phyloP scores from a whole-genome alignment of 345 rosid species.

The Linum trigynum region DNA sequence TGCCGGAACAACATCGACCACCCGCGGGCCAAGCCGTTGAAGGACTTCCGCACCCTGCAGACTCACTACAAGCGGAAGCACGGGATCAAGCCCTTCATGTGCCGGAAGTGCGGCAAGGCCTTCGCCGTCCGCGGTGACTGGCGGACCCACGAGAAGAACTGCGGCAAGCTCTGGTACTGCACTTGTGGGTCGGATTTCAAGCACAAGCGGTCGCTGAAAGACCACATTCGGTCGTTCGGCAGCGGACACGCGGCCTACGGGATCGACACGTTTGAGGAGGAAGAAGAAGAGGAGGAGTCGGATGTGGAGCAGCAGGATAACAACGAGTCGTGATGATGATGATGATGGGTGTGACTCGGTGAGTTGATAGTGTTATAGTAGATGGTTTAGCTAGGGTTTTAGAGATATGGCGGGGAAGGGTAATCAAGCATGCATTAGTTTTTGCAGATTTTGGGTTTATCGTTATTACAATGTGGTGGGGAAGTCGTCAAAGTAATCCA shows the following conservation, averaged over 20 bases:
- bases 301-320: conserved; percentile 2
- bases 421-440: no score
- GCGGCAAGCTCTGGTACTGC: conserved; percentile 6
- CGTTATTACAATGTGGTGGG: no score
- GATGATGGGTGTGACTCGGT: background rate
- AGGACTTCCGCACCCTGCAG: conserved; percentile 4
- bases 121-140: background rate
- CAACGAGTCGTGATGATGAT: background rate
- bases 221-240: conserved; percentile 3
- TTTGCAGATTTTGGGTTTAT: no score
- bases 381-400: no score
- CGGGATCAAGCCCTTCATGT: conserved; percentile 9
- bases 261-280: conserved; percentile 6
- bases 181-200: conserved; percentile 3
- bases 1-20: conserved; percentile 6
- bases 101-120: conserved; percentile 2
- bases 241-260: background rate
- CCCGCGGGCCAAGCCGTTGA: background rate
- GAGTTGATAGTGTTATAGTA: no score
- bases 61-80: conserved; percentile 7
- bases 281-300: background rate
- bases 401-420: no score
- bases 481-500: no score
- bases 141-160: conserved; percentile 5
- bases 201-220: conserved; percentile 5